phyloP scores from a whole-genome alignment of 176 grass and related monocot species.

The Triticum monococcum region DNA sequence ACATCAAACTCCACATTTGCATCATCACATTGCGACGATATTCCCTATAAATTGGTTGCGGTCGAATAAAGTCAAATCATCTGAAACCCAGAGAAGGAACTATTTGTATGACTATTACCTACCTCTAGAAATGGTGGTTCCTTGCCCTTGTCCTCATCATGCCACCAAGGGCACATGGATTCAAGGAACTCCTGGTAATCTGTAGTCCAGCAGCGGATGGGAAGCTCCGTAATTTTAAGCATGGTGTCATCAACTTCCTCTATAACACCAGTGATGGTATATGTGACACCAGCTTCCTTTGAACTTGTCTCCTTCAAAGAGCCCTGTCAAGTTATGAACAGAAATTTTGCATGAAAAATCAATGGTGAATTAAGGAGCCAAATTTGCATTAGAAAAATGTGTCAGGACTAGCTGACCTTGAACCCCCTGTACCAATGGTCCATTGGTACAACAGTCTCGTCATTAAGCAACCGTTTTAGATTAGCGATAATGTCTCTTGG shows the following conservation, averaged over 20 bases:
- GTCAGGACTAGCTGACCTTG: slow-evolving; percentile 30
- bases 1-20: slow-evolving; percentile 59
- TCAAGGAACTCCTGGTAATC: slow-evolving; percentile 78
- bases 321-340: not conserved
- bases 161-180: slow-evolving; percentile 28
- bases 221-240: slow-evolving; percentile 74
- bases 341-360: too few species aligned
- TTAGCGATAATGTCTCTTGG: slow-evolving; percentile 60
- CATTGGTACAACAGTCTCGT: slow-evolving; percentile 38
- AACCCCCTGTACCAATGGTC: slow-evolving; percentile 61
- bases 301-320: too few species aligned
- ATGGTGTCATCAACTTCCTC: slow-evolving; percentile 39
- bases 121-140: slow-evolving; percentile 68
- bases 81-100: not conserved
- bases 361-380: not conserved
- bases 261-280: not conserved
- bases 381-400: not conserved
- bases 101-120: not conserved
- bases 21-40: slow-evolving; percentile 51
- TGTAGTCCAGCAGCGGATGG: slow-evolving; percentile 63
- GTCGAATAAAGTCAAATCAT: not conserved
- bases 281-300: too few species aligned
- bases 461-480: slow-evolving; percentile 43
- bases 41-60: slow-evolving; percentile 38
- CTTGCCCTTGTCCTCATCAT: slow-evolving; percentile 27